Evolutionary conservation across 192 early-diverging fungal genomes (phyloP), one percentile per base, ranked within the genome.

Genomic region (Ambispora gerdemannii): DNA sequence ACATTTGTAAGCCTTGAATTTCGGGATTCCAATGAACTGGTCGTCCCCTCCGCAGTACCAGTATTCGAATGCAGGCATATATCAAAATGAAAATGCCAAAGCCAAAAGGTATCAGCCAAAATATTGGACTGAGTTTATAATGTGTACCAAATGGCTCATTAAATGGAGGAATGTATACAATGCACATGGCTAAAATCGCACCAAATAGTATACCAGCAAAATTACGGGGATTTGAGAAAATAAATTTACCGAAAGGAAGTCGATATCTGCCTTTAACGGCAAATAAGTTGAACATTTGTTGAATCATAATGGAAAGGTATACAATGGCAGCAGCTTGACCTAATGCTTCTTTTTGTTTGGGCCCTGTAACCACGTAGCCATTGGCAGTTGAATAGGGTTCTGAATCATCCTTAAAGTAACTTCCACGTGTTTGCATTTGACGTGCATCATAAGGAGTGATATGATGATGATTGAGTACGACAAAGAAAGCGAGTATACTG

Each of bases 261-360:
- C 83, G 78, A 60, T 89, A 81, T 15, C 90, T 75, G 49, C 89
- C 87, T 84, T 97, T 98, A 82, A 89, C 91, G 20, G 91, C 90
- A 76, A 98, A 97, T 83, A 95, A 73, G 82, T 98, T 98, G 84
- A 94, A 96, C 67, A 92, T 87, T 75, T 98, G 96, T 80, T 88
- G 81, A 75, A 95, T 88, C 82, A 94, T 81, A 24, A 98, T 81
- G 28, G 82, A 81, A 10, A 92, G 78, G 75, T 93, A 95, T 63
- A 84, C 85, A 19, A 82, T 84, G 11, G 92, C 91, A 71, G 93
- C 93, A 19, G 88, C 94, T 75, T 91, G 86, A 63, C 80, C 84
- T 3, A 94, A 76, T 15, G 92, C 85, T 34, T 88, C 82, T 22
- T 78, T 76, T 80, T 96, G 89, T 1, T 76, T 66, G 6, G 72